A percentile compares a stretch with the other conserved stretches of the same genome.
phyloP scores from a whole-genome alignment of 805 yeast genomes.

The Ogataea pini region DNA sequence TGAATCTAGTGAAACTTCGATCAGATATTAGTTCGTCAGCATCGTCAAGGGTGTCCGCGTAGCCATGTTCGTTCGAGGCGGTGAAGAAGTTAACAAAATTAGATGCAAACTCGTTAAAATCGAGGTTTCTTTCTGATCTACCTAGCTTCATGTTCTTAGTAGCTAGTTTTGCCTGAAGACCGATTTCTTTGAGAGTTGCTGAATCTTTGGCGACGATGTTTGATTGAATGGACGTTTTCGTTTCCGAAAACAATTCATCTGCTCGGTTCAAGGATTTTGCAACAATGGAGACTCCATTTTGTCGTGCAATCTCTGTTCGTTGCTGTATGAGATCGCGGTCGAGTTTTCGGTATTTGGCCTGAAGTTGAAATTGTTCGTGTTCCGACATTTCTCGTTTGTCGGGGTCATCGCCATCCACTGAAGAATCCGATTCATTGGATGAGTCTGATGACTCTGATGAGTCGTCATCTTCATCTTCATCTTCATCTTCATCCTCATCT shows the following conservation, averaged over 20 bases:
- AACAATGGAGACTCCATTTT: constrained; percentile 56
- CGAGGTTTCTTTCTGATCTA: constrained; percentile 50
- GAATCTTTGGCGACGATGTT: constrained; percentile 63
- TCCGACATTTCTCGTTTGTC: constrained; percentile 25
- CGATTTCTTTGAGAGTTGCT: constrained; percentile 57
- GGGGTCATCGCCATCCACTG: neutral
- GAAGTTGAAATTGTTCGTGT: constrained; percentile 28
- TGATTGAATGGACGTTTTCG: constrained; percentile 37
- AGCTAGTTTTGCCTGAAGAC: constrained; percentile 64
- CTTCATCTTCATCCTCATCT: constrained; percentile 16
- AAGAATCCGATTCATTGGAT: constrained; percentile 10
- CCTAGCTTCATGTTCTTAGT: constrained; percentile 63
- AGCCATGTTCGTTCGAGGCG: constrained; percentile 28
- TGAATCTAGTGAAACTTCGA: constrained; percentile 37
- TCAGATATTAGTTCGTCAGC: constrained; percentile 24
- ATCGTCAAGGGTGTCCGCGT: constrained; percentile 18
- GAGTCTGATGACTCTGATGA: neutral
- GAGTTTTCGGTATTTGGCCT: constrained; percentile 28
- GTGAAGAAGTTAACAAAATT: constrained; percentile 40
- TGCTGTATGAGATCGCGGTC: constrained; percentile 33
- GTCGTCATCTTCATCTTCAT: constrained; percentile 9
- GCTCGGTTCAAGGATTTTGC: constrained; percentile 44
- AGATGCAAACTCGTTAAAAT: constrained; percentile 46
- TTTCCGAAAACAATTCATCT: constrained; percentile 46
- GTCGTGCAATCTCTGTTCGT: constrained; percentile 54